Conservation (phyloP, 2,329 filamentous ascomycete genomes). For the Beauveria sp. region DNA sequence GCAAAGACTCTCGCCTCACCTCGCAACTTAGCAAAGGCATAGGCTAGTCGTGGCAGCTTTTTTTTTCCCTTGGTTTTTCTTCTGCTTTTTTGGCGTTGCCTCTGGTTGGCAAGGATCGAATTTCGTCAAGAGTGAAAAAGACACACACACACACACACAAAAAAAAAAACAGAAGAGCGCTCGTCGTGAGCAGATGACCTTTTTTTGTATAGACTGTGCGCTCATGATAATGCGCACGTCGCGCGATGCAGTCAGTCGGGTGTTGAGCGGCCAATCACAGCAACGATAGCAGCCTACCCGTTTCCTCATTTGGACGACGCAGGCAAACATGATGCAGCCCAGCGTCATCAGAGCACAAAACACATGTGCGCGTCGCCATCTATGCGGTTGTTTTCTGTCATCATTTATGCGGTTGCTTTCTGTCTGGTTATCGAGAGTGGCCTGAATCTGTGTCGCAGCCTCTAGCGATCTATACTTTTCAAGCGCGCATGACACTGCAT, state of each 20-base stretch:
- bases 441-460: neutral
- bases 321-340: neutral
- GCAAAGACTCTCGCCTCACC: neutral
- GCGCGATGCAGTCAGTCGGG: conserved; percentile 2
- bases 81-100: too few relatives aligned
- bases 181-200: neutral
- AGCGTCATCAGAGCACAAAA: neutral
- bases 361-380: neutral
- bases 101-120: too few relatives aligned
- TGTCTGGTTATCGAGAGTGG: neutral
- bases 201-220: neutral
- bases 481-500: neutral
- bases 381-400: neutral
- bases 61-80: too few relatives aligned
- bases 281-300: neutral
- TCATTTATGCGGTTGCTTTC: neutral
- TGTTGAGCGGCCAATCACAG: neutral
- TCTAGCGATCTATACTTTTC: too few relatives aligned
- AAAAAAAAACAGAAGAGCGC: neutral
- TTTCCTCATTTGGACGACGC: conserved; percentile 11
- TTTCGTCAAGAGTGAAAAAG: too few relatives aligned
- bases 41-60: neutral
- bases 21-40: neutral
- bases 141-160: too few relatives aligned
- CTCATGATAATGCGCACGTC: neutral